Percentiles rank a stretch among this genome's conserved stretches.
Conservation (phyloP, 148 eudicot genomes). For the Camellia sinensis region DNA sequence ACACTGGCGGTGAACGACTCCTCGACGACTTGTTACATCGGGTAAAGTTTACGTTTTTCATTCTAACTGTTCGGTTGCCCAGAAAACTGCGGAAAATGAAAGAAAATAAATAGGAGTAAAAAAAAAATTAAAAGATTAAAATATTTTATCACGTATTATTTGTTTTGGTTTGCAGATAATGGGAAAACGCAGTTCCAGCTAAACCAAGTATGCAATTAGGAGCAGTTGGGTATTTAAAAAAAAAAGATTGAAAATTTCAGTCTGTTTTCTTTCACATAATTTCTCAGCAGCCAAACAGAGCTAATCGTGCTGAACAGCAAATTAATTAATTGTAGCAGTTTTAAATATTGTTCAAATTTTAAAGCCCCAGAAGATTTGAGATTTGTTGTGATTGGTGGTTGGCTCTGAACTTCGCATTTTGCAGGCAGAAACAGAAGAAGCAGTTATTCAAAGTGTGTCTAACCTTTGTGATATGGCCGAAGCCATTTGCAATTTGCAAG, state of each 20-base stretch:
- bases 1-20: constrained; percentile 3
- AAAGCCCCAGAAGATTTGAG: not conserved
- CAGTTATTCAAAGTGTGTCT: constrained; percentile 40
- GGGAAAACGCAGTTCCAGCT: not conserved
- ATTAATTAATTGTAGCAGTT: no score
- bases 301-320: no score
- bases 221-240: not conserved
- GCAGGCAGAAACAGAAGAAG: constrained; percentile 72
- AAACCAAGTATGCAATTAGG: not conserved
- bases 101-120: not conserved
- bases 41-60: constrained; percentile 15
- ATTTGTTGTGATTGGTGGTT: not conserved
- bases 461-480: constrained; percentile 67
- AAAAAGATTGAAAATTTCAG: not conserved
- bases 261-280: not conserved
- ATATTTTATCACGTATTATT: not conserved
- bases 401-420: not conserved
- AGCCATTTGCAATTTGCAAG: constrained; percentile 47
- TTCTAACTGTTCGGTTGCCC: not conserved
- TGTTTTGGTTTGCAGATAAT: not conserved
- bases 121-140: not conserved
- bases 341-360: no score
- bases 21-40: constrained; percentile 34
- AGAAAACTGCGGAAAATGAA: not conserved
- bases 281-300: constrained; percentile 1